Conservation (phyloP, 2,329 filamentous ascomycete species). For the Neofusicoccum kwambonambiense region DNA sequence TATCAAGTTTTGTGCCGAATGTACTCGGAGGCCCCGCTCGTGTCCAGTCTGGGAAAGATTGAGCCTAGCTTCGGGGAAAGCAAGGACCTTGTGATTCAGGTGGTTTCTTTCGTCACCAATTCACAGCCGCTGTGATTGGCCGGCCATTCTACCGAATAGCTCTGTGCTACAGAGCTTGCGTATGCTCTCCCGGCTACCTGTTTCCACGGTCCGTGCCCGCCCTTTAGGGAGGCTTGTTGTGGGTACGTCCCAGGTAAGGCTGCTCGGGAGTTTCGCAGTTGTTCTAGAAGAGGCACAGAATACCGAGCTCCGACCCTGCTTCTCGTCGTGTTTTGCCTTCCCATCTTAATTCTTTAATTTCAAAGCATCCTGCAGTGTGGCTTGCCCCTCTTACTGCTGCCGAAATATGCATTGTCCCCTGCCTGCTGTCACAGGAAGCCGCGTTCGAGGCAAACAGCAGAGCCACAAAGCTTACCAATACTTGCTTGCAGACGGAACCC, state of each 20-base stretch:
- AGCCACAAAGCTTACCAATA: neutral
- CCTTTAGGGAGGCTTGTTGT: neutral
- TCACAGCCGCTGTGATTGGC: neutral
- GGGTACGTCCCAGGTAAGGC: neutral
- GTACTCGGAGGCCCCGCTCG: neutral
- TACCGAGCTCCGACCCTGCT: neutral
- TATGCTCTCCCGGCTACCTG: neutral
- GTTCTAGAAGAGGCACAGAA: neutral
- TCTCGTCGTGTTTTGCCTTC: neutral
- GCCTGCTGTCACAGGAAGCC: neutral
- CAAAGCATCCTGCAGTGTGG: neutral
- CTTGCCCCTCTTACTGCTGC: neutral
- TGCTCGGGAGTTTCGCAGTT: neutral
- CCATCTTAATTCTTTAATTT: neutral
- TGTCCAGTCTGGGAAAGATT: neutral
- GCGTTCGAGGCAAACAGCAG: neutral
- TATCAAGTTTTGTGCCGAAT: neutral
- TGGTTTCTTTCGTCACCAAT: neutral
- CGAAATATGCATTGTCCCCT: too few relatives aligned
- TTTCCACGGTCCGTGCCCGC: neutral
- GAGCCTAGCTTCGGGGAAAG: neutral
- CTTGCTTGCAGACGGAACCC: neutral
- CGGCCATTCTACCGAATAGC: neutral
- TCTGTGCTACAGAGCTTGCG: conserved; percentile 9
- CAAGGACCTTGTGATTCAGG: neutral